These are phyloP conservation scores for Passiflora organensis DNA, from an alignment of 345 rosid genomes.

Conservation along the genomic window DNA sequence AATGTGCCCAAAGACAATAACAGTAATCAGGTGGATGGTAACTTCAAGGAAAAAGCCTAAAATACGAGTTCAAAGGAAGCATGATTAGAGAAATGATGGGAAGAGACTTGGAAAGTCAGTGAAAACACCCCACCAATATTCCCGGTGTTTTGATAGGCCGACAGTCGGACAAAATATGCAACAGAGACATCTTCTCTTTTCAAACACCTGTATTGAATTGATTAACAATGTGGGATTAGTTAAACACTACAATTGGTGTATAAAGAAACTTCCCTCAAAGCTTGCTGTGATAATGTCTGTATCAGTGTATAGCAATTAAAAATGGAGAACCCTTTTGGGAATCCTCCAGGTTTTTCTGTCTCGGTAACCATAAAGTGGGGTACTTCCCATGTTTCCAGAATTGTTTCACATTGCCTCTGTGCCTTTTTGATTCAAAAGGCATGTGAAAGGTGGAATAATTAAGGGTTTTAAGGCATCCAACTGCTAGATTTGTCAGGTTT, in stretches of 20 bases:
- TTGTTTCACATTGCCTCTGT: conserved; percentile 18
- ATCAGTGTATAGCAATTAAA: conserved; percentile 22
- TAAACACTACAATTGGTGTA: conserved; percentile 1
- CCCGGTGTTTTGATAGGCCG: conserved; percentile 45
- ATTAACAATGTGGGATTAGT: conserved; percentile 5
- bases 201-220: not conserved
- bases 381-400: conserved; percentile 17
- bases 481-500: conserved; percentile 16
- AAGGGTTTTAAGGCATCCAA: conserved; percentile 9
- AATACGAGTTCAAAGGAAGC: no score
- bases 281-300: conserved; percentile 4
- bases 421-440: conserved; percentile 5
- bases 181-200: conserved; percentile 7
- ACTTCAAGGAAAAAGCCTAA: not conserved
- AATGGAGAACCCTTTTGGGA: conserved; percentile 7
- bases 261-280: no score
- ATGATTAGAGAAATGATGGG: not conserved
- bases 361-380: conserved; percentile 21
- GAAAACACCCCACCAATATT: conserved; percentile 29
- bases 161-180: conserved; percentile 40
- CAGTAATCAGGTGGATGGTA: no score
- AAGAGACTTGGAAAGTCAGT: not conserved
- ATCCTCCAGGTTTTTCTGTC: conserved; percentile 17
- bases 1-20: not conserved
- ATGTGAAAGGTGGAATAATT: conserved; percentile 1